These are phyloP conservation scores for Vigna radiata DNA, from an alignment of 306 rosid species.

Conservation along the genomic window DNA sequence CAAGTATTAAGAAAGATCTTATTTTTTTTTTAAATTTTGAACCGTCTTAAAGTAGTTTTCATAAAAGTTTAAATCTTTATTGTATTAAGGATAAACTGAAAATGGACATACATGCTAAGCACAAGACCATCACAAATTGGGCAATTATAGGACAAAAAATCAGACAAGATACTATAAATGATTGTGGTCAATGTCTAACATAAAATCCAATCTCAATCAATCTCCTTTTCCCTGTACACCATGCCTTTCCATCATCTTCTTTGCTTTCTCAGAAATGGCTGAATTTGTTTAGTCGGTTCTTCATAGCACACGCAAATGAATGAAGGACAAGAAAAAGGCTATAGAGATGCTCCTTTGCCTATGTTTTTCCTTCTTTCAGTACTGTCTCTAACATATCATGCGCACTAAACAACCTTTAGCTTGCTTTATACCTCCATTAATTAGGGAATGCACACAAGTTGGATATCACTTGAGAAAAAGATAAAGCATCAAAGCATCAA, in stretches of 20 bases:
- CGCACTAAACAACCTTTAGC: slow-evolving; percentile 39
- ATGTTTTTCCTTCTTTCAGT: slow-evolving; percentile 12
- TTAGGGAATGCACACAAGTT: slow-evolving; percentile 34
- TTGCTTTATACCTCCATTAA: slow-evolving; percentile 29
- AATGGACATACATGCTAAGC: neutral
- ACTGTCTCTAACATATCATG: slow-evolving; percentile 31
- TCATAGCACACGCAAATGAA: slow-evolving; percentile 33
- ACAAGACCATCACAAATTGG: neutral
- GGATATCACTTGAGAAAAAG: slow-evolving; percentile 35
- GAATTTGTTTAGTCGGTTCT: slow-evolving; percentile 32
- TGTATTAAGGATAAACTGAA: neutral
- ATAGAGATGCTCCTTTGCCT: neutral
- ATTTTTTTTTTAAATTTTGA: too few species aligned
- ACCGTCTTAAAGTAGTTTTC: too few species aligned
- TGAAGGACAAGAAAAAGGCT: neutral
- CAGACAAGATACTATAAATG: neutral
- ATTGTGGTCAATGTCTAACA: slow-evolving; percentile 24
- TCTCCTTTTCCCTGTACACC: neutral
- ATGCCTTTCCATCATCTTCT: neutral
- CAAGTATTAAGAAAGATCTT: too few species aligned
- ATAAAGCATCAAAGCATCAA: slow-evolving; percentile 2
- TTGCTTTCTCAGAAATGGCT: slow-evolving; percentile 33
- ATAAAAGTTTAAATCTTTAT: too few species aligned
- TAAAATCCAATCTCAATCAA: neutral
- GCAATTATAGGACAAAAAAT: neutral